These are phyloP conservation scores for Friedmanniomyces simplex DNA, from an alignment of 495 filamentous ascomycete genomes.

Conservation along the genomic window DNA sequence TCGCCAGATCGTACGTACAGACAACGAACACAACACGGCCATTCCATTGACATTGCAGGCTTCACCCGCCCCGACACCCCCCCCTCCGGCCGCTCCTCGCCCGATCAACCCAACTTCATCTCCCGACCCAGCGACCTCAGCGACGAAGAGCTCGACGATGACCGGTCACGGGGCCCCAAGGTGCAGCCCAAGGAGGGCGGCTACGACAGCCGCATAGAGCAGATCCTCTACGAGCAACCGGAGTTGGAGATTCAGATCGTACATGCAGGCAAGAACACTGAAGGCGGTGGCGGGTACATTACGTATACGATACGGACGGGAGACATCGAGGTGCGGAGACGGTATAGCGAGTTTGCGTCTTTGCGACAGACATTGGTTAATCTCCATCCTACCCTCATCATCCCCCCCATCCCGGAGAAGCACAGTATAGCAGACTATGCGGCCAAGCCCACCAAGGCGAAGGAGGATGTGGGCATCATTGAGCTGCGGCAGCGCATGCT, in stretches of 20 bases:
- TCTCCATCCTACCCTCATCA: constrained; percentile 85
- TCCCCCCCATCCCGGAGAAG: constrained; percentile 96
- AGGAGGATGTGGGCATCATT: constrained; percentile 92
- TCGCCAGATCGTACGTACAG: constrained; percentile 39
- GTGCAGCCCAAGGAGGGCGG: constrained; percentile 59
- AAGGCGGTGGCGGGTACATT: constrained; percentile 82
- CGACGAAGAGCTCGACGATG: constrained; percentile 52
- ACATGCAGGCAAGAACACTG: constrained; percentile 88
- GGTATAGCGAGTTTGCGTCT: constrained; percentile 96
- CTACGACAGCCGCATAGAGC: constrained; percentile 91
- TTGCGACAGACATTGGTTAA: constrained; percentile 77
- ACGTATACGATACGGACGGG: constrained; percentile 94
- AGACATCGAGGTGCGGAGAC: constrained; percentile 83
- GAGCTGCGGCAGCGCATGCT: constrained; percentile 94
- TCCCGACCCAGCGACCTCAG: constrained; percentile 47
- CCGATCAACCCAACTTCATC: constrained; percentile 45
- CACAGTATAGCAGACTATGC: constrained; percentile 98
- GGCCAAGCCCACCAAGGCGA: constrained; percentile 92
- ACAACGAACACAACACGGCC: background rate
- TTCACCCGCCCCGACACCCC: constrained; percentile 35
- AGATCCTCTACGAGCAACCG: constrained; percentile 90
- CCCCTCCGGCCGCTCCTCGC: constrained; percentile 29
- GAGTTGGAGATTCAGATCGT: constrained; percentile 81
- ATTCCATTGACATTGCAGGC: constrained; percentile 14
- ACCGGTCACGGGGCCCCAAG: constrained; percentile 31